Conservation (phyloP, 2,329 filamentous ascomycete species). For the Alternaria sp. region DNA sequence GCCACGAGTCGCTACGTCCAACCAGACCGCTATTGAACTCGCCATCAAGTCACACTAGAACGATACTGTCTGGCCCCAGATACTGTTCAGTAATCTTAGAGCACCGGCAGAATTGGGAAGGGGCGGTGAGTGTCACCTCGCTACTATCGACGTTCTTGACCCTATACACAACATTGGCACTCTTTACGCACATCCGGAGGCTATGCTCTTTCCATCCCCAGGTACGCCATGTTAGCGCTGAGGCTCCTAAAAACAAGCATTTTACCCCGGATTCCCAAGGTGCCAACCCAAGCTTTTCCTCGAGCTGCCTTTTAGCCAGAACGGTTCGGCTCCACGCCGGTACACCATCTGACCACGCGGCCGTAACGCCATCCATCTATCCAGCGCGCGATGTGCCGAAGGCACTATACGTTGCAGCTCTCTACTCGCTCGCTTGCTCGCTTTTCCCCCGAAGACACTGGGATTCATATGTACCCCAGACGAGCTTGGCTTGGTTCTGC, state of each 20-base stretch:
- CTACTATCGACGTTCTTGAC: background rate
- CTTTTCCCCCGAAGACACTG: slow-evolving; percentile 19
- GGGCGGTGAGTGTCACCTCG: background rate
- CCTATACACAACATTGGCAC: background rate
- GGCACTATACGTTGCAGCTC: background rate
- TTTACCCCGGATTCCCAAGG: slow-evolving; percentile 18
- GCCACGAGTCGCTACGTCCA: background rate
- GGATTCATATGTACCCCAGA: slow-evolving; percentile 42
- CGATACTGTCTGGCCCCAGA: background rate
- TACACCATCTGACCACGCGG: slow-evolving; percentile 14
- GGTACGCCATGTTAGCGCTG: slow-evolving; percentile 1
- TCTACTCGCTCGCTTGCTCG: slow-evolving; percentile 31
- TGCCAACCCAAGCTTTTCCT: slow-evolving; percentile 7
- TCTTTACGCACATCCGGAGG: slow-evolving; percentile 8
- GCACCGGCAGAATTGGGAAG: background rate
- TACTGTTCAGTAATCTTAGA: background rate
- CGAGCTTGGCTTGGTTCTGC: slow-evolving; percentile 29
- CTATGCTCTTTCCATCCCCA: background rate
- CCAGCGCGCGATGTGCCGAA: slow-evolving; percentile 14
- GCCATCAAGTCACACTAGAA: background rate
- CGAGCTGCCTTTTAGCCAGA: slow-evolving; percentile 33
- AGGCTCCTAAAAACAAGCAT: slow-evolving; percentile 12
- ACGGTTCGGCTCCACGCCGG: slow-evolving; percentile 13
- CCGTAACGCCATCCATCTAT: slow-evolving; percentile 11
- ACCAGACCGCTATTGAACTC: background rate